Evolutionary conservation across 129 eudicot genomes (phyloP), one percentile per base, ranked within the genome.

Genomic region (Artemisia argyi): DNA sequence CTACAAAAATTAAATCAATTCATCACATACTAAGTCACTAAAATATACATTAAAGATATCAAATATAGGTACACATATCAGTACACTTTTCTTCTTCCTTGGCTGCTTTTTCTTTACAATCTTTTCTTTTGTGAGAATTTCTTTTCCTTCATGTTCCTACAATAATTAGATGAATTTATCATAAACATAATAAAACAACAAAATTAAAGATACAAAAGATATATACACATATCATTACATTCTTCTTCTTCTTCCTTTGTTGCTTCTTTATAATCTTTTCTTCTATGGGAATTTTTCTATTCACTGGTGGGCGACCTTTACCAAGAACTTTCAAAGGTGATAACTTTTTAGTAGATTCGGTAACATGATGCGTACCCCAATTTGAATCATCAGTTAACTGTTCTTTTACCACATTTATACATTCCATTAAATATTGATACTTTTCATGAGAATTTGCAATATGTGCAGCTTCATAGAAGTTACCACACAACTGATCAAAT

Each of bases 391-490:
- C 66, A 0, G 1, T 24, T 30, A 61, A 28, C 20, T 28, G 30
- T 61, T 61, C 47, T 61, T 61, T 61, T 28, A 18, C 47, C 17
- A 61, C 2, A 61, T 26, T 30, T 10, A 61, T 61, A 61, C 44
- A 61, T 3, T 13, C 15, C 47, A 61, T 26, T 16, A 61, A 14
- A 61, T 61, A 61, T 12, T 61, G 47, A 61, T 28, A 58, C 35
- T 61, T 61, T 9, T 61, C 28, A 11, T 8, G 44, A 11, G 9
- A 50, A 24, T 65, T 11, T 1, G 50, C 69, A n/a, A 22, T 19
- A 73, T 73, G 50, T 73, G 50, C 48, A 28, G 28, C 66, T 28
- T 61, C 66, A 61, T 26, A 61, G 26, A 61, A 61, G 47, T 61
- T 24, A 9, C 16, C 9, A 61, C 66, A 14, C 16, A 61, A 11